Percentiles rank a stretch among this genome's conserved stretches.
Conservation (phyloP, 805 yeast genomes). For the Candida anglica region DNA sequence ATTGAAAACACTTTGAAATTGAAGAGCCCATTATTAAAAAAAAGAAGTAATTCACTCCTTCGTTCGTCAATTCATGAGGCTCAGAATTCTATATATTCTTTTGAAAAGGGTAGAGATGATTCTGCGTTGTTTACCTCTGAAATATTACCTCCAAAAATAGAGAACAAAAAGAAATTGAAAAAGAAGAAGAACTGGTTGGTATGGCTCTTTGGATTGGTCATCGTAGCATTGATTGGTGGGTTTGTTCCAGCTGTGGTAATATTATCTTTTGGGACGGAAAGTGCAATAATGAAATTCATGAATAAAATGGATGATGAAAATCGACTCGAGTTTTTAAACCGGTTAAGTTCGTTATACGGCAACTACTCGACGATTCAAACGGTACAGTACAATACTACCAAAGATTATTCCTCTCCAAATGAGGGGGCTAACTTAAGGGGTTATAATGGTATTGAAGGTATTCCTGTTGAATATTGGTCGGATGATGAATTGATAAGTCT, state of each 20-base stretch:
- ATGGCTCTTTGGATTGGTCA: no score
- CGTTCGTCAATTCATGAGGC: not conserved
- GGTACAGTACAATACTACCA: no score
- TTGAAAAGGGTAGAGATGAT: not conserved
- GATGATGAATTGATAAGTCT: constrained; percentile 31
- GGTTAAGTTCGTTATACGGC: not conserved
- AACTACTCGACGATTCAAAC: no score
- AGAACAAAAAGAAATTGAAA: not conserved
- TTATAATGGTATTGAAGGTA: constrained; percentile 14
- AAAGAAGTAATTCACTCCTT: no score
- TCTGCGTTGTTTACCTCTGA: constrained; percentile 1
- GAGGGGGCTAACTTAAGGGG: constrained; percentile 9
- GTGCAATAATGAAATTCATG: constrained; percentile 13
- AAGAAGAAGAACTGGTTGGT: no score
- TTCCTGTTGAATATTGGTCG: constrained; percentile 26
- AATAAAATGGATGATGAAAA: no score
- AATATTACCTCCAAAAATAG: not conserved
- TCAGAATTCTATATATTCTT: not conserved
- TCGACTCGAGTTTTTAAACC: no score
- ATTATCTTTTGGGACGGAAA: constrained; percentile 27
- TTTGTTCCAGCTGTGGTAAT: constrained; percentile 20
- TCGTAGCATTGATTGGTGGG: constrained; percentile 11
- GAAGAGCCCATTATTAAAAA: no score
- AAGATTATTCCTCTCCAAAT: no score
- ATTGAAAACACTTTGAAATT: no score